Evolutionary conservation across 192 early-diverging fungal species (phyloP).

Genomic region (Rhizophagus sp.): DNA sequence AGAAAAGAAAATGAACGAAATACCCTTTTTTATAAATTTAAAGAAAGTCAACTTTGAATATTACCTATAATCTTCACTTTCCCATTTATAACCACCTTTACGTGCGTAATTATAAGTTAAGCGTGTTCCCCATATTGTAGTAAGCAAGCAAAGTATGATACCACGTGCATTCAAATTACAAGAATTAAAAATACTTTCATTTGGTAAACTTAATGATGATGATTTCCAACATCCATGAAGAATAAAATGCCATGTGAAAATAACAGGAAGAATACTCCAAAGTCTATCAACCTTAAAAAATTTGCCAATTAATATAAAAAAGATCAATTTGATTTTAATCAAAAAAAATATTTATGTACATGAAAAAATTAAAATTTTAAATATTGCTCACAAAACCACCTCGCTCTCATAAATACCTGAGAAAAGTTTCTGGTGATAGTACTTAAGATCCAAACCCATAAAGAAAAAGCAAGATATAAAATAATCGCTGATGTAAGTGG

Average conservation of each 20-base stretch:
- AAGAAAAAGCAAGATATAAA: not conserved
- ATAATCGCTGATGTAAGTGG: not conserved
- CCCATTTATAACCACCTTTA: slow-evolving; percentile 71
- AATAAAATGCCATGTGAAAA: slow-evolving; percentile 59
- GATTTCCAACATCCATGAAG: slow-evolving; percentile 50
- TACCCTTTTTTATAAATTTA: not conserved
- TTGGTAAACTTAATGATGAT: not conserved
- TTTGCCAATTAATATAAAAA: not conserved
- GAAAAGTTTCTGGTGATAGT: not conserved
- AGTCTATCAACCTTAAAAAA: slow-evolving; percentile 54
- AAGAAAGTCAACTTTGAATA: slow-evolving; percentile 30
- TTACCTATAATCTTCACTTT: slow-evolving; percentile 82
- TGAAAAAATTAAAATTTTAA: too few species aligned
- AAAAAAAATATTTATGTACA: too few species aligned
- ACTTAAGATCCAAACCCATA: not conserved
- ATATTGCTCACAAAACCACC: too few species aligned
- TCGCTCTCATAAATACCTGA: not conserved
- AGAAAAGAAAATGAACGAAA: not conserved
- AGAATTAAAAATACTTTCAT: slow-evolving; percentile 19
- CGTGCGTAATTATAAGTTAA: slow-evolving; percentile 79
- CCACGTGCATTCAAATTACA: slow-evolving; percentile 23
- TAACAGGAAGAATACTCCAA: slow-evolving; percentile 73
- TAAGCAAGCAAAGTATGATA: slow-evolving; percentile 46
- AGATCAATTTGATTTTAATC: too few species aligned
- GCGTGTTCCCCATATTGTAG: slow-evolving; percentile 69